Evolutionary conservation across 2,329 filamentous ascomycete genomes (phyloP).

Genomic region (Byssothecium circinans): DNA sequence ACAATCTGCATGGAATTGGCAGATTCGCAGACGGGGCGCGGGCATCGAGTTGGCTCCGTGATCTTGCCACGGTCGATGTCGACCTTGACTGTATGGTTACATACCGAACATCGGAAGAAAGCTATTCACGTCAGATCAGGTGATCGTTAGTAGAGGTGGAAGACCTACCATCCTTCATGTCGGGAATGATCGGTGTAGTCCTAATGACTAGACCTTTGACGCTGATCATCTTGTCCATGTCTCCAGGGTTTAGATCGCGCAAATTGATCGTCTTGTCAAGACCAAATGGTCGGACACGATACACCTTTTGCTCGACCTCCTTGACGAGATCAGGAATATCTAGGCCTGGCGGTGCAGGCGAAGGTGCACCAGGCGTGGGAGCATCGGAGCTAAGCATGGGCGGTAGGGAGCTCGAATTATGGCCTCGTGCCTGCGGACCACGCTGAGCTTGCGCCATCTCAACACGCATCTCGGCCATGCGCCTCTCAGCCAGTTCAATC

Average conservation of each 20-base stretch:
- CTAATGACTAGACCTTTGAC: slow-evolving; percentile 96
- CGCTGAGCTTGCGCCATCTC: slow-evolving; percentile 59
- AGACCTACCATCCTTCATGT: slow-evolving; percentile 81
- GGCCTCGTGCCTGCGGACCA: slow-evolving; percentile 44
- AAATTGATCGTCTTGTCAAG: slow-evolving; percentile 86
- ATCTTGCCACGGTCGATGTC: slow-evolving; percentile 96
- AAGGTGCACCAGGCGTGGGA: slow-evolving; percentile 47
- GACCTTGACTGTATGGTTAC: slow-evolving; percentile 86
- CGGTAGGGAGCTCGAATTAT: slow-evolving; percentile 70
- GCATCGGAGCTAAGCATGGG: slow-evolving; percentile 79
- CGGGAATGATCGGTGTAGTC: slow-evolving; percentile 92
- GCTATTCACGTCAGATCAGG: slow-evolving; percentile 54
- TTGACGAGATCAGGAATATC: slow-evolving; percentile 70
- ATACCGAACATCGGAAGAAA: slow-evolving; percentile 94
- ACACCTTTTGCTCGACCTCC: slow-evolving; percentile 77
- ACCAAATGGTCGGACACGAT: slow-evolving; percentile 86
- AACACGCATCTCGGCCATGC: slow-evolving; percentile 69
- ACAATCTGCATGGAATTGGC: slow-evolving; percentile 98
- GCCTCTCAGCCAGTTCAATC: slow-evolving; percentile 81
- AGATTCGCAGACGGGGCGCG: slow-evolving; percentile 75
- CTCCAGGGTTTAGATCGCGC: slow-evolving; percentile 90
- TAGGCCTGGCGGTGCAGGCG: slow-evolving; percentile 41
- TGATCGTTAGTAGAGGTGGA: no score
- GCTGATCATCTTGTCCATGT: slow-evolving; percentile 94
- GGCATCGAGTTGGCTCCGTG: slow-evolving; percentile 87